Evolutionary conservation across 306 rosid species (phyloP), one percentile per base, ranked within the genome.

Genomic region (Vigna unguiculata): DNA sequence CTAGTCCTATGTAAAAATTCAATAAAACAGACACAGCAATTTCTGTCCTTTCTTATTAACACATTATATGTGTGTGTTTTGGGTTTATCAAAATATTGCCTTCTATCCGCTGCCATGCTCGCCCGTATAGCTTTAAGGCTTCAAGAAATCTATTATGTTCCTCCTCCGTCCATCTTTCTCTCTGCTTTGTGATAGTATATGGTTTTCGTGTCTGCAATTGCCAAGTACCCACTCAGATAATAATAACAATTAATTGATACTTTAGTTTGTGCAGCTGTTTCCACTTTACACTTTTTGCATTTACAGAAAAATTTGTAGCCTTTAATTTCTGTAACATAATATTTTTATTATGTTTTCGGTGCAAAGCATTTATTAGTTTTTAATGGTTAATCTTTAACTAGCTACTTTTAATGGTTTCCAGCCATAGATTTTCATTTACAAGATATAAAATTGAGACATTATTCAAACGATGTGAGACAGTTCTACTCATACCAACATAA

Each of bases 91-190:
- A 72, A 74, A 46, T 48, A 21, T 63, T 74, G 88, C 98, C 98
- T 95, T 95, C 98, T 80, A 90, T 95, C 54, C 96, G 97, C 85
- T 90, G 98, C 98, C 98, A 95, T 77, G 98, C 95, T 85, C 98
- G 89, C 41, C 98, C 98, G 76, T 95, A 78, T 75, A 92, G 93
- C 88, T 95, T 95, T 78, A 95, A 75, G 58, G 97, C 98, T 87
- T 95, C 96, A 17, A 95, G 86, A 83, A 95, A 95, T 85, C 93
- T 85, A 69, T 86, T 87, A 73, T 95, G 98, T 85, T 95, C 98
- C 75, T 89, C 98, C 76, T 95, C 98, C 9, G 97, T 92, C 98
- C 98, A 95, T 88, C 97, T 85, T 77, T 95, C 98, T 77, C 98
- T 91, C 83, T 92, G 98, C 88, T 95, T 95, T 21, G 98, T 92